Evolutionary conservation across 441 rosid species (phyloP), one percentile per base, ranked within the genome.

Genomic region (Cnidoscolus chayamansa): DNA sequence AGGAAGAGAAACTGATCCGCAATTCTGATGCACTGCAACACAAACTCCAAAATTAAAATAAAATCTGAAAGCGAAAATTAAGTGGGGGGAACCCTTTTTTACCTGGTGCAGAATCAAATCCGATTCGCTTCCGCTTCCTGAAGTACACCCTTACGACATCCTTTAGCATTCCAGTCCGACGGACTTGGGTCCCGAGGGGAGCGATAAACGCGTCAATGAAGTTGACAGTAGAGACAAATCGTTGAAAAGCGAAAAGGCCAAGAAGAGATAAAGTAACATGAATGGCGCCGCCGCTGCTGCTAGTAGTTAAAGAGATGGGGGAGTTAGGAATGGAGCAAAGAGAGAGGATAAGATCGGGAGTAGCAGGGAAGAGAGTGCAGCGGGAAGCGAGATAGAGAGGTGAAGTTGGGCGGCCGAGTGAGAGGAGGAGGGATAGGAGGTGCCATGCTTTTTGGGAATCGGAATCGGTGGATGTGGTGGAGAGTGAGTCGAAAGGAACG

Each of bases 391-490:
- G 85, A 20, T 84, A 83, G 8, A 67, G 43, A 6, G 84, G 81
- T 30, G 81, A 63, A 47, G 81, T 70, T 1, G 97, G 87, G 50
- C 80, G 80, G 80, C 97, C 94, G 50, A 80, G 43, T 64, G 87
- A 83, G 59, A 90, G 75, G 74, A 92, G 73, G 78, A 86, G 85
- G 17, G 85, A 72, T 59, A 84, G 72, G 51, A 94, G 49, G 80
- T 88, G 88, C 92, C 88, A 85, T 59, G 98, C 93, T 75, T 86
- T 83, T 25, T 80, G 81, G 10, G 72, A 77, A 31, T 81, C 81
- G 65, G 83, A 56, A 61, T 74, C 49, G 50, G 81, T 58, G 67
- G 76, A 77, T 65, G 81, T 20, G 73, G 77, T 77, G 58, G 81
- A 53, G 12, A 68, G 47, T 50, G 80, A 65, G 72, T 54, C 68